Evolutionary conservation across 768 basidiomycete genomes (phyloP), one percentile per base, ranked within the genome.

Genomic region (Tylopilus sp.): DNA sequence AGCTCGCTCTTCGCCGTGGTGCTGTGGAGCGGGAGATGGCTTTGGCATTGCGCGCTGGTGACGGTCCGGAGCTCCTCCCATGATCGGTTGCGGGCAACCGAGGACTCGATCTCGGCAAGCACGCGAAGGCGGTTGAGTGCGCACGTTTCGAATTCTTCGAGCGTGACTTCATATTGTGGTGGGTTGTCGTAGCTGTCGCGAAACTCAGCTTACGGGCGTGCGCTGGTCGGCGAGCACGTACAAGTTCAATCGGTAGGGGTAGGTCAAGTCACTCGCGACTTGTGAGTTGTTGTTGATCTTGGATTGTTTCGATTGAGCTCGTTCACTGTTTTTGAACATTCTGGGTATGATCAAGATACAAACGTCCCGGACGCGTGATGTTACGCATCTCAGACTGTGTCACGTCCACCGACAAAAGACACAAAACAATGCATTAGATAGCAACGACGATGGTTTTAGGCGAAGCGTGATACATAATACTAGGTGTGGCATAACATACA

Each of bases 101-200:
- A 92, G 2, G 94, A 86, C 63, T 95, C 93, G 49, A 97, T 95
- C 66, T 95, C 92, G 15, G 89, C 87, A 17, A 97, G 79, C 17
- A 97, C 78, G 23, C 91, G 83, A 28, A 99, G 78, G 33, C 97
- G 76, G 58, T 95, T 84, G 20, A 99, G 76, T 1, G 97, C 97
- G 64, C 79, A 90, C 3, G 79, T 85, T 67, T 99, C 97, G 59
- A 99, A 99, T 56, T 98, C 90, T 66, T 98, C 97, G 17, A 98
- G 75, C 1, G 93, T 93, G 18, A 98, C 86, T 61, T 98, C 93
- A 50, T 85, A 85, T 15, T 79, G 68, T 18, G 97, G 97, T 20
- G 95, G 91, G 17, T 65, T 72, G 59, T 95, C 87, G 64, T 99
- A 98, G 69, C 94, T 97, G 45, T 20, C 18, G 50, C n/a, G 22